phyloP scores from a whole-genome alignment of 2,329 filamentous ascomycete genomes.

The Talaromyces atroroseus region DNA sequence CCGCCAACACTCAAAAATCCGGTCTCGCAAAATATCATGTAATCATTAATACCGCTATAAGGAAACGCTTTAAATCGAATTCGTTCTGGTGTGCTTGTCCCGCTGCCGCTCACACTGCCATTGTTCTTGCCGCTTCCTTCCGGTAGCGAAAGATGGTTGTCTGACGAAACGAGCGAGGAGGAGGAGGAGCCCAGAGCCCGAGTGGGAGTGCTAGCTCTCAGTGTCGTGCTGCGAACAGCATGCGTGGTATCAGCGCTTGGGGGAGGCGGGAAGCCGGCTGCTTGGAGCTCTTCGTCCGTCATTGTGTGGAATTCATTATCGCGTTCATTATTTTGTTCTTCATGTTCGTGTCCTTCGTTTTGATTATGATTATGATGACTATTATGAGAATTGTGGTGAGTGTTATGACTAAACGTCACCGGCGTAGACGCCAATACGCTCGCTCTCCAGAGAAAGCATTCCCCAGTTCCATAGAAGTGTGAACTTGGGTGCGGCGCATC shows the following conservation, averaged over 20 bases:
- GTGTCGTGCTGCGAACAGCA: constrained; percentile 55
- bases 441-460: constrained; percentile 88
- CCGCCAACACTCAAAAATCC: constrained; percentile 82
- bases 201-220: constrained; percentile 30
- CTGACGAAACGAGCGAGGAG: not conserved
- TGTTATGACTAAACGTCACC: constrained; percentile 18
- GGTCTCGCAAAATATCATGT: constrained; percentile 87
- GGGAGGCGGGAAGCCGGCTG: constrained; percentile 60
- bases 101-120: constrained; percentile 32
- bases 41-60: constrained; percentile 93
- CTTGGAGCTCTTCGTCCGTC: constrained; percentile 41
- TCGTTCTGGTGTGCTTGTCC: constrained; percentile 59
- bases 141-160: constrained; percentile 6
- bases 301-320: constrained; percentile 14
- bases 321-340: not conserved
- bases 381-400: not conserved
- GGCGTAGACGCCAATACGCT: constrained; percentile 55
- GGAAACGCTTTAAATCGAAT: constrained; percentile 97
- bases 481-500: constrained; percentile 75
- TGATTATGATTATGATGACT: not conserved
- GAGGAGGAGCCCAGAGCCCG: not conserved
- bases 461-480: constrained; percentile 91
- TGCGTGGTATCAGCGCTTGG: constrained; percentile 63
- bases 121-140: not conserved
- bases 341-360: not conserved